Percentiles rank a stretch among this genome's conserved stretches.
Evolutionary conservation across 306 rosid genomes (phyloP).

Genomic region (Benincasa hispida): DNA sequence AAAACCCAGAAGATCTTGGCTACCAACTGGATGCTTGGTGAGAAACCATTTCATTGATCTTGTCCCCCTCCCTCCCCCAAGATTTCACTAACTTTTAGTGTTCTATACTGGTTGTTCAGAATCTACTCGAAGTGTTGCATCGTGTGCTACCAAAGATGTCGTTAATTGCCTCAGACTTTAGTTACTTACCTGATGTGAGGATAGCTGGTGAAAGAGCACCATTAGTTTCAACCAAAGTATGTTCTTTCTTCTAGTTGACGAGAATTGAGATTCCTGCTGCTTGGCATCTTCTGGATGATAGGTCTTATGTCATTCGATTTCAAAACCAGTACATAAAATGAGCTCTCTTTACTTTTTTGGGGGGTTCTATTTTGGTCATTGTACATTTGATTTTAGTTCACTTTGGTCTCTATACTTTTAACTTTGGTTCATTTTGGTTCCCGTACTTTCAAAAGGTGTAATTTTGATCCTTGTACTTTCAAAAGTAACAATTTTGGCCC

Average conservation of each 20-base stretch:
- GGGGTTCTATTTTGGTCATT: too few species aligned
- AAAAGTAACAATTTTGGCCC: too few species aligned
- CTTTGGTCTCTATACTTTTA: too few species aligned
- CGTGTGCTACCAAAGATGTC: constrained; percentile 92
- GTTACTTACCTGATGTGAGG: constrained; percentile 76
- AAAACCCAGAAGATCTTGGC: constrained; percentile 80
- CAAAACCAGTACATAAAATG: too few species aligned
- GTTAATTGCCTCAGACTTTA: constrained; percentile 87
- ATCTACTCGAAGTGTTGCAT: constrained; percentile 74
- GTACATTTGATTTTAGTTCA: too few species aligned
- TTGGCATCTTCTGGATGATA: background rate
- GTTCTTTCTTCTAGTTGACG: background rate
- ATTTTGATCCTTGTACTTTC: too few species aligned
- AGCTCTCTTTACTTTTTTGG: too few species aligned
- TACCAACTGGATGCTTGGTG: constrained; percentile 96
- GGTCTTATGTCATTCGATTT: too few species aligned
- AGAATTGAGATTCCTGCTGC: background rate
- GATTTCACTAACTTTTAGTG: constrained; percentile 12
- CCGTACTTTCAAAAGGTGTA: too few species aligned
- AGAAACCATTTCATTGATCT: constrained; percentile 16
- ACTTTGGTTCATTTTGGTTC: too few species aligned
- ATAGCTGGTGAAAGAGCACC: constrained; percentile 95
- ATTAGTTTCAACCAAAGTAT: constrained; percentile 86
- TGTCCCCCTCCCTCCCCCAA: background rate
- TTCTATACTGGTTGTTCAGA: constrained; percentile 30